A percentile compares a stretch with the other conserved stretches of the same genome.
phyloP scores from a whole-genome alignment of 2,329 filamentous ascomycete species.

The Ambrosiella beaveri region DNA sequence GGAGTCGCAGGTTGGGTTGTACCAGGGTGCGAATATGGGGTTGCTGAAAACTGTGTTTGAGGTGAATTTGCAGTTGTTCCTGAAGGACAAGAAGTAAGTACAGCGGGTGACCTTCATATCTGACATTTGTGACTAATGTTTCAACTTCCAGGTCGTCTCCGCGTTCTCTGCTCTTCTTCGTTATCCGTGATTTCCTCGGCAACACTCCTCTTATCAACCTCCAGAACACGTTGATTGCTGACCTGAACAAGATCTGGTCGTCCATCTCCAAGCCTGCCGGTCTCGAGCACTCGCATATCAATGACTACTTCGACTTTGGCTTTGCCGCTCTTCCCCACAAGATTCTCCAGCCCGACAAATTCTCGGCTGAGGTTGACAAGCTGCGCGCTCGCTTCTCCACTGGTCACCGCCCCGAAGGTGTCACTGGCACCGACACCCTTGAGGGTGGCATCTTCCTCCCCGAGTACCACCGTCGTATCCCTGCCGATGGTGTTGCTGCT shows the following conservation, averaged over 20 bases:
- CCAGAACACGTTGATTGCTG: constrained; percentile 75
- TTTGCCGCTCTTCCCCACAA: constrained; percentile 95
- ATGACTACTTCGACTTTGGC: constrained; percentile 97
- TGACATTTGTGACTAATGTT: not conserved
- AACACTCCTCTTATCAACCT: constrained; percentile 81
- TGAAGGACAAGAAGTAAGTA: constrained; percentile 66
- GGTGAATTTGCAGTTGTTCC: constrained; percentile 90
- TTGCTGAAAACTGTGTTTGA: constrained; percentile 97
- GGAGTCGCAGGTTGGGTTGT: constrained; percentile 96
- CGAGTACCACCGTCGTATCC: constrained; percentile 89
- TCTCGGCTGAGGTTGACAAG: constrained; percentile 60
- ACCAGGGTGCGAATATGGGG: constrained; percentile 98
- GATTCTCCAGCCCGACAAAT: constrained; percentile 85
- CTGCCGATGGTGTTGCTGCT: constrained; percentile 86
- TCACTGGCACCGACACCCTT: constrained; percentile 44
- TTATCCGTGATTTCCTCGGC: constrained; percentile 92
- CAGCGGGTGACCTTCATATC: constrained; percentile 26
- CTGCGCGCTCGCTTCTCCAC: constrained; percentile 68
- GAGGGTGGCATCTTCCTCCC: constrained; percentile 74
- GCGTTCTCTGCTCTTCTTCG: constrained; percentile 89
- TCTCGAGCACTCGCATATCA: constrained; percentile 73
- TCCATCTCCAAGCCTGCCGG: constrained; percentile 82
- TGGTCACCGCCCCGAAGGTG: constrained; percentile 55
- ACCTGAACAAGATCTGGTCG: constrained; percentile 81
- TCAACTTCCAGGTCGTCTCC: constrained; percentile 41